Evolutionary conservation across 75 land plant genomes (phyloP), one percentile per base, ranked within the genome.

Genomic region (Chamaecyparis obtusa): DNA sequence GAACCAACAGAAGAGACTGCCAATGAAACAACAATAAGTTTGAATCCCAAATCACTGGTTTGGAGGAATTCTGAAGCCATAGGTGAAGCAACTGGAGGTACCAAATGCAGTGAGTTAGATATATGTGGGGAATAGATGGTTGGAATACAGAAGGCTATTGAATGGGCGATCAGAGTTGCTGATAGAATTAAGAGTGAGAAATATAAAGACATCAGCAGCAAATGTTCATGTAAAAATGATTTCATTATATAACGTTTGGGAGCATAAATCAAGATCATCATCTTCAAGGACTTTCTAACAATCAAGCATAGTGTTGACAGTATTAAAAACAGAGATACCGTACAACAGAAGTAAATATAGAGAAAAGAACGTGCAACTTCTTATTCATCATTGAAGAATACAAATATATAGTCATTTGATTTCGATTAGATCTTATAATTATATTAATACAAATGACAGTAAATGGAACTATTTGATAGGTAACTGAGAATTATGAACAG

Each of bases 131-230:
- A n/a, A n/a, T n/a, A n/a, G n/a, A n/a, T n/a, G n/a, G n/a, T n/a
- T n/a, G n/a, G n/a, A n/a, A n/a, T n/a, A n/a, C n/a, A n/a, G 76
- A 14, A 74, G 76, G 36, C 76, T 74, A 74, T 32, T 74, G 76
- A 2, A 74, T 74, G 36, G 76, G 76, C 14, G 37, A 33, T 74
- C 76, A 13, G 76, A 74, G 76, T 11, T 74, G 76, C 13, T 32
- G 33, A 33, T 74, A 74, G 76, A 74, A 32, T 74, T 74, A 16
- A 36, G 76, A 71, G 75, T 71, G 75, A 71, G 75, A 32, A 33
- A 36, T 74, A 74, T 2, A 74, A 74, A 33, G 36, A 74, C 16
- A 13, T 74, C 76, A 74, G 11, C 37, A 33, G 3, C 76, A 30
- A 4, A 74, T 74, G 76, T 74, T 74, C n/a, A 74, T 32, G 76